Conservation (phyloP, 1,284 basidiomycete species). For the Sporisorium sorghi region DNA sequence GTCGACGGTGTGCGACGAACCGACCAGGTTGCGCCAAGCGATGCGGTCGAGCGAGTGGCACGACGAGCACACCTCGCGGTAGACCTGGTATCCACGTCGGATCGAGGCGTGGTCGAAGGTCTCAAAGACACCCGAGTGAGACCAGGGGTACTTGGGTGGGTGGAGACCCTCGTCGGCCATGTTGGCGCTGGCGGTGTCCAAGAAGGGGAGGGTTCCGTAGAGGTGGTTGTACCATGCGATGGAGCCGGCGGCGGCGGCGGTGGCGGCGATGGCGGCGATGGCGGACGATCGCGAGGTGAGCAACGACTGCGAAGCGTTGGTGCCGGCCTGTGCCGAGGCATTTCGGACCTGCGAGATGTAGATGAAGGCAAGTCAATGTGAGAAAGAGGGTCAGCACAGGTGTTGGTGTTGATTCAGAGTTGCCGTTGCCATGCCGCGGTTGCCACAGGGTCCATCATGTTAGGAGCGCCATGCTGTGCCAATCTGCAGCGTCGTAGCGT, state of each 20-base stretch:
- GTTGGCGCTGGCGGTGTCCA: slow-evolving; percentile 63
- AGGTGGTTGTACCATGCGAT: slow-evolving; percentile 96
- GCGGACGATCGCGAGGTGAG: slow-evolving; percentile 82
- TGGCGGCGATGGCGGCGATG: slow-evolving; percentile 80
- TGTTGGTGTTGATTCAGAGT: neutral
- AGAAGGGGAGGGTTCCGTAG: slow-evolving; percentile 76
- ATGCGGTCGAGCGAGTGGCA: slow-evolving; percentile 99
- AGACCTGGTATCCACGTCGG: slow-evolving; percentile 97
- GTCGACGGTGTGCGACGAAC: slow-evolving; percentile 94
- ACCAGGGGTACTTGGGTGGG: slow-evolving; percentile 87
- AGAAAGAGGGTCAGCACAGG: slow-evolving; percentile 16
- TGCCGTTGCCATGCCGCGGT: slow-evolving; percentile 12
- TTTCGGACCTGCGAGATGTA: slow-evolving; percentile 49
- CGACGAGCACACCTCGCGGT: slow-evolving; percentile 97
- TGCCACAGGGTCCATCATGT: neutral
- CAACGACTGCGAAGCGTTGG: slow-evolving; percentile 67
- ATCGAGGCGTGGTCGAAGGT: slow-evolving; percentile 96
- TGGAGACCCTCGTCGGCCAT: slow-evolving; percentile 90
- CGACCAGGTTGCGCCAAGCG: slow-evolving; percentile 99
- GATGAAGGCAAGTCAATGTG: neutral
- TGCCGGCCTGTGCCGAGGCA: slow-evolving; percentile 59
- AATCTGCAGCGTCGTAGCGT: neutral
- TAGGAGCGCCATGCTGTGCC: neutral
- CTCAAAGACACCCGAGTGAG: slow-evolving; percentile 86
- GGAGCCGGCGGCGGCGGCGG: slow-evolving; percentile 84